Conservation (phyloP, 2,329 filamentous ascomycete species). For the Fusarium papillatum region DNA sequence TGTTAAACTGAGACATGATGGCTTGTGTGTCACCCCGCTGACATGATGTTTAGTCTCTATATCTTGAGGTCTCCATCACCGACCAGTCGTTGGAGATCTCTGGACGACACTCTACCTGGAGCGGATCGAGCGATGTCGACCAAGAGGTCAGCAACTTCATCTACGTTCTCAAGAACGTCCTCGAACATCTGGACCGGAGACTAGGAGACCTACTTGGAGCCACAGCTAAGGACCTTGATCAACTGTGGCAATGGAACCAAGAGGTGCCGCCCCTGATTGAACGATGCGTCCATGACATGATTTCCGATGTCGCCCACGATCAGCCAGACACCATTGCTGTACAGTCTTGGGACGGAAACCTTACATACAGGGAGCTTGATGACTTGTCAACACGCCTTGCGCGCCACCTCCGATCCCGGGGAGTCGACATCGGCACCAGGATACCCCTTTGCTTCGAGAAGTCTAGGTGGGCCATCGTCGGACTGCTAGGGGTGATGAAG, state of each 20-base stretch:
- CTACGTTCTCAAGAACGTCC: conserved; percentile 26
- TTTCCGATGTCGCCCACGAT: conserved; percentile 53
- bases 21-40: conserved; percentile 6
- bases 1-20: neutral
- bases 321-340: conserved; percentile 58
- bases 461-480: conserved; percentile 60
- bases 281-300: conserved; percentile 61
- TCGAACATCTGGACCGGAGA: conserved; percentile 22
- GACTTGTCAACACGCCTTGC: conserved; percentile 57
- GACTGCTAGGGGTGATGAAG: conserved; percentile 62
- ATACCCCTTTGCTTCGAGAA: conserved; percentile 67
- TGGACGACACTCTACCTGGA: conserved; percentile 11
- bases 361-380: conserved; percentile 62
- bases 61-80: conserved; percentile 29
- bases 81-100: conserved; percentile 26
- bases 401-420: conserved; percentile 50
- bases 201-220: conserved; percentile 20
- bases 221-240: conserved; percentile 53
- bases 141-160: conserved; percentile 30
- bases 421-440: conserved; percentile 53
- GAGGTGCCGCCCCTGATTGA: conserved; percentile 55
- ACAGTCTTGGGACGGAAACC: conserved; percentile 63
- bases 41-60: conserved; percentile 13
- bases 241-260: conserved; percentile 62
- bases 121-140: conserved; percentile 20